Percentiles rank a stretch among this genome's conserved stretches.
These are phyloP conservation scores for Penicillium pulvis DNA, from an alignment of 495 filamentous ascomycete genomes.

Conservation along the genomic window DNA sequence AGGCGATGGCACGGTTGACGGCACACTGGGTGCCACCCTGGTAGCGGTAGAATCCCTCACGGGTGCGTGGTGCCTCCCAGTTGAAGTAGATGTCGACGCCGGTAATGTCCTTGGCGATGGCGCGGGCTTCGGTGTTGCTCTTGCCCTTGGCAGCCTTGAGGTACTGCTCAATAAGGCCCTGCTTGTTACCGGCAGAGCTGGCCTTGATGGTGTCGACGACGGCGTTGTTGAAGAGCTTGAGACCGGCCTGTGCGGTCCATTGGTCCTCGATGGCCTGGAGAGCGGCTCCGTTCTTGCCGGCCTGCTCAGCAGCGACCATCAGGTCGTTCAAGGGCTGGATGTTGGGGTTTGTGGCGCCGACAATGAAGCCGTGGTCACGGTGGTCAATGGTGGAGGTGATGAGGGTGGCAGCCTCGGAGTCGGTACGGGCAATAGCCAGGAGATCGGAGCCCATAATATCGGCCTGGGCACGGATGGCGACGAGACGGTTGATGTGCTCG, in stretches of 20 bases:
- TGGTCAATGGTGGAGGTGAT: slow-evolving; percentile 96
- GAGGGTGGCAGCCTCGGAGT: slow-evolving; percentile 96
- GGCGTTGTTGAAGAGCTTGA: slow-evolving; percentile 90
- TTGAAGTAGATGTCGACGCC: slow-evolving; percentile 87
- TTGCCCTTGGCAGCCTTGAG: slow-evolving; percentile 70
- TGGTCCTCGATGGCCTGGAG: slow-evolving; percentile 92
- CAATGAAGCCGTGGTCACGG: slow-evolving; percentile 91
- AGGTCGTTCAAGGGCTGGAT: slow-evolving; percentile 86
- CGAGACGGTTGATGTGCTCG: slow-evolving; percentile 97
- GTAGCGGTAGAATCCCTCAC: slow-evolving; percentile 93
- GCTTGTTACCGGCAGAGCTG: slow-evolving; percentile 64
- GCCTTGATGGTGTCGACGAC: slow-evolving; percentile 80
- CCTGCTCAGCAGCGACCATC: slow-evolving; percentile 81
- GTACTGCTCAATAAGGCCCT: slow-evolving; percentile 66
- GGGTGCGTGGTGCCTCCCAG: slow-evolving; percentile 88
- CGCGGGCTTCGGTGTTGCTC: slow-evolving; percentile 79
- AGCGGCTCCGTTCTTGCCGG: slow-evolving; percentile 77
- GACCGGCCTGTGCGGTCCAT: slow-evolving; percentile 78
- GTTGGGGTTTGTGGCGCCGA: slow-evolving; percentile 83
- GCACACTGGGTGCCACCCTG: slow-evolving; percentile 89
- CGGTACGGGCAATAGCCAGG: slow-evolving; percentile 87
- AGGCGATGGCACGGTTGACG: slow-evolving; percentile 87
- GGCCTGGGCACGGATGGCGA: slow-evolving; percentile 95
- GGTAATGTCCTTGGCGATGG: slow-evolving; percentile 78
- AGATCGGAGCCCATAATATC: slow-evolving; percentile 97